Base-by-base conservation (phyloP, 192 early-diverging fungal genomes). In the Pilobolus umbonatus region DNA sequence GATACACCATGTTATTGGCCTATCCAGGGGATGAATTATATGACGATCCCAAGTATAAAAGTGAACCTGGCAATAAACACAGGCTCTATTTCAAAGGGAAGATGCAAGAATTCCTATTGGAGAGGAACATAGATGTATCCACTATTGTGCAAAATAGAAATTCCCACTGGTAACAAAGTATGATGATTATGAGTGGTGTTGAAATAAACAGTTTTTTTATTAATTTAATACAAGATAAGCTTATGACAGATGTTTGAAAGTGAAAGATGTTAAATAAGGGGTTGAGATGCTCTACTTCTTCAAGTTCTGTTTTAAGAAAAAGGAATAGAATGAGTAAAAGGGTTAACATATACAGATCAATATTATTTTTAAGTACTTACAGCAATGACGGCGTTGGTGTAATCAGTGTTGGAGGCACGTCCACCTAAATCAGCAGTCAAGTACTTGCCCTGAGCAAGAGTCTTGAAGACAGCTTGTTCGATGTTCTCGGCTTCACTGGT, bases 341-440 rank as follows among this genome's bases (percentile, higher is more conserved):
- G n/a, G n/a, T n/a, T n/a, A n/a, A n/a, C n/a, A n/a, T n/a, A n/a
- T n/a, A n/a, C n/a, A n/a, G n/a, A n/a, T n/a, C n/a, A n/a, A n/a
- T n/a, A n/a, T n/a, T n/a, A n/a, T n/a, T n/a, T n/a, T n/a, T n/a
- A n/a, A n/a, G n/a, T n/a, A n/a, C n/a, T n/a, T n/a, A n/a, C n/a
- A 42, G 39, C 14, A 39, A 98, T 95, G 53, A 98, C 87, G n/a
- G 79, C 90, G 19, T 92, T 75, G 11, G 92, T 95, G 71, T 91
- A 92, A 65, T 85, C 77, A 12, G 86, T 82, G 72, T 87, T 93
- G 40, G 89, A 85, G 3, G 88, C 77, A 46, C 71, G 77, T 56
- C 94, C 94, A 46, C 92, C 92, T 39, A 97, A 76, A 82, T 97
- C 94, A 12, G 85, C 88, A 15, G 94, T 97, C 60, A 92, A 76